Evolutionary conservation across 2,329 filamentous ascomycete species (phyloP), one percentile per base, ranked within the genome.

Genomic region (Penicillium griseofulvum): DNA sequence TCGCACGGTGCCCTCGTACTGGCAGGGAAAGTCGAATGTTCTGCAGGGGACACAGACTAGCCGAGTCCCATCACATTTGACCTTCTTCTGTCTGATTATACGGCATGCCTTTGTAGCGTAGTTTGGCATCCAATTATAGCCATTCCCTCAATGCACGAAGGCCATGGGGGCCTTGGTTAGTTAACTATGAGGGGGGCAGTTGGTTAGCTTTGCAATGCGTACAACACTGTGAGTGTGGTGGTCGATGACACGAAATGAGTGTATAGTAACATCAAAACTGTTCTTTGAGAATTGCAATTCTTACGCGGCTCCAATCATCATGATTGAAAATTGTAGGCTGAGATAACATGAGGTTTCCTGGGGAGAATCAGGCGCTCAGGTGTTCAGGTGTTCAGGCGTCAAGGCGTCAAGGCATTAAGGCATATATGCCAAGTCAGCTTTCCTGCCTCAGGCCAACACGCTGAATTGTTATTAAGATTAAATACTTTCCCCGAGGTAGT

Each of bases 21-120:
- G 47, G 31, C 50, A 52, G 16, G 50, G 33, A 2, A 57, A 41
- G n/a, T 51, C 36, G 22, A 59, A 59, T 36, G 48, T 57, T 26
- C n/a, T 39, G 39, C 47, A 54, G 38, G 54, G 38, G 17, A 52
- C 45, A 38, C 57, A 59, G 36, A 54, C 31, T 7, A 46, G 56
- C n/a, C 50, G 36, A 44, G 41, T 54, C 14, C 57, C 50, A 54
- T 59, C 57, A 47, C 54, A 57, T 43, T 59, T 57, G 22, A 57
- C 57, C 19, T 59, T 59, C 29, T 54, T 57, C n/a, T 33, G 22
- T 45, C 49, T 52, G 28, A 50, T 48, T 12, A 34, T 48, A 17
- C 43, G 49, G 50, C 47, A 59, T 17, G 50, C 54, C 54, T 59
- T 33, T 49, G n/a, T 19, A 43, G 14, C 5, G 34, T 3, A 38